phyloP scores from a whole-genome alignment of 148 eudicot genomes.

The Diospyros kaki region DNA sequence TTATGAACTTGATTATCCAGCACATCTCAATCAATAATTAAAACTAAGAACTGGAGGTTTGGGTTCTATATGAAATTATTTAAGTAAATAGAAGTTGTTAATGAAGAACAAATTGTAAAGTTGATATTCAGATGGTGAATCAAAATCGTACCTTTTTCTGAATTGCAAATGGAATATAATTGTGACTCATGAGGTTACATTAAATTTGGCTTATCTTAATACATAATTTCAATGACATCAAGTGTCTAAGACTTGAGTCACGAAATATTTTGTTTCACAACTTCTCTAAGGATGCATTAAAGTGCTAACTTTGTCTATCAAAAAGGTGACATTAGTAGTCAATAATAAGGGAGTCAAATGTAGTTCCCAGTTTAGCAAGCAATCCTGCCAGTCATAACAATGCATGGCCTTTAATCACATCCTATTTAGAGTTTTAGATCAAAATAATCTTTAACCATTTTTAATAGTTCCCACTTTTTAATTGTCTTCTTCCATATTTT shows the following conservation, averaged over 20 bases:
- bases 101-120: neutral
- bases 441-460: too few relatives aligned
- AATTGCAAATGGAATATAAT: neutral
- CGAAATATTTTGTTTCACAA: neutral
- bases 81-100: neutral
- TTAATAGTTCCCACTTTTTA: too few relatives aligned
- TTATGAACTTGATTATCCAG: neutral
- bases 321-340: too few relatives aligned
- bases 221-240: neutral
- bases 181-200: neutral
- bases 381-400: too few relatives aligned
- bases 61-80: neutral
- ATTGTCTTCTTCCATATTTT: too few relatives aligned
- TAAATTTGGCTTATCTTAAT: neutral
- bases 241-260: neutral
- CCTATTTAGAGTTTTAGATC: too few relatives aligned
- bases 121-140: neutral
- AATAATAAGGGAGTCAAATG: too few relatives aligned
- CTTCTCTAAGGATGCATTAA: neutral
- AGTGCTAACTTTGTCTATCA: neutral
- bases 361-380: too few relatives aligned
- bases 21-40: neutral
- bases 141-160: conserved; percentile 1
- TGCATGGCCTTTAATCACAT: too few relatives aligned
- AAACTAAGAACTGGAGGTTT: neutral